Evolutionary conservation across 768 basidiomycete species (phyloP).

Genomic region (Astraeus odoratus): DNA sequence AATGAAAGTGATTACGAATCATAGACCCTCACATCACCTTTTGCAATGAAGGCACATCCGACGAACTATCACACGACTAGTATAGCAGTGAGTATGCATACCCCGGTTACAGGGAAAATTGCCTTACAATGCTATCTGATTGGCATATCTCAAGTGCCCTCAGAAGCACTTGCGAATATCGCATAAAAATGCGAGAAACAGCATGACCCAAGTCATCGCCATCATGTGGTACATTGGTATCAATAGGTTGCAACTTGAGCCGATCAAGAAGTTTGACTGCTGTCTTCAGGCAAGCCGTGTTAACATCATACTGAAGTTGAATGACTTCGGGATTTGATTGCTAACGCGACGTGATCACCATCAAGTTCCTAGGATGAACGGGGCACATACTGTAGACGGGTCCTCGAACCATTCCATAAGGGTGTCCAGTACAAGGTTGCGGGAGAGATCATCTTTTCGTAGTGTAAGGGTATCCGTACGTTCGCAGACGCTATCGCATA

Average conservation of each 20-base stretch:
- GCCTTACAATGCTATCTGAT: constrained; percentile 37
- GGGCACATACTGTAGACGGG: constrained; percentile 39
- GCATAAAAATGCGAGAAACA: constrained; percentile 72
- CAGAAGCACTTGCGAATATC: constrained; percentile 63
- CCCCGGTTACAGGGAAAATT: not conserved
- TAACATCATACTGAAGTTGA: constrained; percentile 55
- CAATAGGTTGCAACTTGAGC: constrained; percentile 56
- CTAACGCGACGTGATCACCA: constrained; percentile 17
- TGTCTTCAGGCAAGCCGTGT: constrained; percentile 66
- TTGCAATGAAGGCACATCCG: constrained; percentile 42
- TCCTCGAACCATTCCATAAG: constrained; percentile 77
- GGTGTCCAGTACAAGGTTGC: constrained; percentile 68
- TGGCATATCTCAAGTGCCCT: constrained; percentile 51
- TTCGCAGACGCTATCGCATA: constrained; percentile 63
- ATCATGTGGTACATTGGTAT: constrained; percentile 40
- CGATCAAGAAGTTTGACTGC: constrained; percentile 71
- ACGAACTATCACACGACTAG: constrained; percentile 43
- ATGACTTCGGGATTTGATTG: constrained; percentile 31
- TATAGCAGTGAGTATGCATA: constrained; percentile 4
- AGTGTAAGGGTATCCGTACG: constrained; percentile 54
- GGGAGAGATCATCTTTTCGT: constrained; percentile 58
- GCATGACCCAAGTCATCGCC: constrained; percentile 63
- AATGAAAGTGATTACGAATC: not conserved
- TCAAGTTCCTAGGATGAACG: not conserved
- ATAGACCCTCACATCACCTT: constrained; percentile 28